Percentiles rank a stretch among this genome's conserved stretches.
These are phyloP conservation scores for Leucosporidium yakuticum DNA, from an alignment of 768 basidiomycete species.

Conservation along the genomic window DNA sequence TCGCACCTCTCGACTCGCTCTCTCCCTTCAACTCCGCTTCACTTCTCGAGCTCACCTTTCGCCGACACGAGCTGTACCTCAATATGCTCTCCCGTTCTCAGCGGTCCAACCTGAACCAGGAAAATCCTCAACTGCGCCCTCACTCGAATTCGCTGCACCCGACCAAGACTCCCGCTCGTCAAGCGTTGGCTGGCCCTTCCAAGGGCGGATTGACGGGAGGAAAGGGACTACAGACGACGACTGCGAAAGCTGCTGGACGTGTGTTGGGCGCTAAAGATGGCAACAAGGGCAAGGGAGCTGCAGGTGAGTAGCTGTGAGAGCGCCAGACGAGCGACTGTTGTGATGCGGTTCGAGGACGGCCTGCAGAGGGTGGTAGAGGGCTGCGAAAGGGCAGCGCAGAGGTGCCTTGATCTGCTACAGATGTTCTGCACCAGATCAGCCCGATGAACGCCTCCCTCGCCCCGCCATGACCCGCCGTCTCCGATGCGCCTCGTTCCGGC, in stretches of 20 bases:
- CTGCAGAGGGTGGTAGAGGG: too few relatives aligned
- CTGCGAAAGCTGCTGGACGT: not conserved
- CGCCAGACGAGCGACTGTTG: not conserved
- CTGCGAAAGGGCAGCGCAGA: not conserved
- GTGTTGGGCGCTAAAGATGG: conserved; percentile 1
- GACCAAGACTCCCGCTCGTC: conserved; percentile 1
- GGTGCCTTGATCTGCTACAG: not conserved
- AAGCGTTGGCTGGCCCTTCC: not conserved
- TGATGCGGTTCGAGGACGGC: not conserved
- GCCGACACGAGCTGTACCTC: too few relatives aligned
- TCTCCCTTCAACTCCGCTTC: too few relatives aligned
- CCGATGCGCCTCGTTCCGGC: too few relatives aligned
- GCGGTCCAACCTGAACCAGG: too few relatives aligned
- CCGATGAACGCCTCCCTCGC: not conserved
- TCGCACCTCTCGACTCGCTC: too few relatives aligned
- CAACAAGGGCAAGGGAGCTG: not conserved
- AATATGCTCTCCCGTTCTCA: too few relatives aligned
- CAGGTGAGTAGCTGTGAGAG: not conserved
- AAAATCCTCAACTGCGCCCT: too few relatives aligned
- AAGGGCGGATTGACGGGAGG: not conserved
- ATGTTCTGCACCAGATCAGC: not conserved
- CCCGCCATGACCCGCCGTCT: too few relatives aligned
- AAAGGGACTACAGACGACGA: not conserved
- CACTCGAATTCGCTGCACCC: not conserved
- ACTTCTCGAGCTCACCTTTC: too few relatives aligned